These are phyloP conservation scores for Capronia coronata DNA, from an alignment of 2,329 filamentous ascomycete genomes.

Conservation along the genomic window DNA sequence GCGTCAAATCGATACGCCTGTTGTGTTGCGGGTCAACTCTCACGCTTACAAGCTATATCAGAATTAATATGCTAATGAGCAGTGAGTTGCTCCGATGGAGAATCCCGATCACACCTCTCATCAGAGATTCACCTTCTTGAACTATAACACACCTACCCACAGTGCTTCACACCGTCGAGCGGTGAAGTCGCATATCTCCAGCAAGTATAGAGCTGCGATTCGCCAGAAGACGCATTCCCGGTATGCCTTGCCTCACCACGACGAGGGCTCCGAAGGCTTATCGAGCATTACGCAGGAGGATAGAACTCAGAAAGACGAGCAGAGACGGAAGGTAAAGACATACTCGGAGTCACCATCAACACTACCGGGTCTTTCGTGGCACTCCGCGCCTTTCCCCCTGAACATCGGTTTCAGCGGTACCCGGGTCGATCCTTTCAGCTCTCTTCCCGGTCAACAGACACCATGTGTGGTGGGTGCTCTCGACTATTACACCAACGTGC, in stretches of 20 bases:
- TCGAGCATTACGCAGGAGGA: neutral
- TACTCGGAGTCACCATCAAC: neutral
- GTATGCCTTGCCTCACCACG: slow-evolving; percentile 14
- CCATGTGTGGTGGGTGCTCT: slow-evolving; percentile 12
- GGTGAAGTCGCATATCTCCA: slow-evolving; percentile 20
- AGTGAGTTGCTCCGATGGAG: slow-evolving; percentile 3
- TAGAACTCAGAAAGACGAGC: neutral
- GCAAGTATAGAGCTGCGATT: slow-evolving; percentile 18
- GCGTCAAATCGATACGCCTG: neutral
- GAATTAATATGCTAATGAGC: slow-evolving; percentile 3
- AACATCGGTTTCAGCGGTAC: slow-evolving; percentile 7
- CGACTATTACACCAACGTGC: slow-evolving; percentile 13
- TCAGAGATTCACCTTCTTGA: slow-evolving; percentile 12
- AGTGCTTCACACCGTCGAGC: slow-evolving; percentile 10
- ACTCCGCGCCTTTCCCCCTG: slow-evolving; percentile 1
- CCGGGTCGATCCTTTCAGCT: slow-evolving; percentile 12
- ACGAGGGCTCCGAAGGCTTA: neutral
- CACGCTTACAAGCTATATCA: neutral
- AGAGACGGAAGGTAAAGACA: neutral
- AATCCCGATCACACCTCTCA: neutral
- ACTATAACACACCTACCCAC: slow-evolving; percentile 16
- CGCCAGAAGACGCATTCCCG: slow-evolving; percentile 14
- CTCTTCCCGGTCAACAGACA: slow-evolving; percentile 12
- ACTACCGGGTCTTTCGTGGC: neutral
- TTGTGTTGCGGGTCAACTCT: neutral